These are phyloP conservation scores for Tulasnella sp. DNA, from an alignment of 768 basidiomycete genomes.

Conservation along the genomic window DNA sequence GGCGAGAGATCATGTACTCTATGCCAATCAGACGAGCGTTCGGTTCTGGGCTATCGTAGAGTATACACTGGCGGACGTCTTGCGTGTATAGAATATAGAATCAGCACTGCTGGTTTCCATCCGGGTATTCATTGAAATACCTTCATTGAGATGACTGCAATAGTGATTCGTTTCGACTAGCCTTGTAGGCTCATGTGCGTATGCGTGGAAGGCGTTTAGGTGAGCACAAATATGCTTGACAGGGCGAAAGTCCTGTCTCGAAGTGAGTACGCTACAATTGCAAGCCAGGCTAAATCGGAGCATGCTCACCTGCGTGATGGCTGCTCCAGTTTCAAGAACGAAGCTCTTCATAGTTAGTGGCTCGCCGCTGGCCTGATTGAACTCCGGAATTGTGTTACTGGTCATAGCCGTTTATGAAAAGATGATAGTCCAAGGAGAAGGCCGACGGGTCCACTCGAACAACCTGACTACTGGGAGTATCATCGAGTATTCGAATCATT, in stretches of 20 bases:
- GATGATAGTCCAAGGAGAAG: too few species aligned
- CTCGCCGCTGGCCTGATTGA: not conserved
- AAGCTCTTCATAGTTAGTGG: not conserved
- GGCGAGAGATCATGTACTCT: not conserved
- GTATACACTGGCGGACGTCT: not conserved
- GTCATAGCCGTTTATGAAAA: not conserved
- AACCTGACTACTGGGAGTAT: not conserved
- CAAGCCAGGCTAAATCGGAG: not conserved
- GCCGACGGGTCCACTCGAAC: not conserved
- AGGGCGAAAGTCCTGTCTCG: not conserved
- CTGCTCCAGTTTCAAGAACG: not conserved
- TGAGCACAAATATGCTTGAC: not conserved
- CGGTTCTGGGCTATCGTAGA: not conserved
- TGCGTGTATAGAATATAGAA: not conserved
- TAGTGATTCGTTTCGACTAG: not conserved
- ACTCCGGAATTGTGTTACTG: not conserved
- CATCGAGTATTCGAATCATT: not conserved
- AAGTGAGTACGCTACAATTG: not conserved
- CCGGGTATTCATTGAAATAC: not conserved
- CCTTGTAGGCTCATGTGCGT: not conserved
- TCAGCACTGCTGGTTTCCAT: not conserved
- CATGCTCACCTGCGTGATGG: not conserved
- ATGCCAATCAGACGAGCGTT: not conserved
- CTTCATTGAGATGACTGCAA: not conserved
- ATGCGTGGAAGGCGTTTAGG: not conserved